Conservation (phyloP, 106 monocot genomes). For the Dioscorea dumetorum region DNA sequence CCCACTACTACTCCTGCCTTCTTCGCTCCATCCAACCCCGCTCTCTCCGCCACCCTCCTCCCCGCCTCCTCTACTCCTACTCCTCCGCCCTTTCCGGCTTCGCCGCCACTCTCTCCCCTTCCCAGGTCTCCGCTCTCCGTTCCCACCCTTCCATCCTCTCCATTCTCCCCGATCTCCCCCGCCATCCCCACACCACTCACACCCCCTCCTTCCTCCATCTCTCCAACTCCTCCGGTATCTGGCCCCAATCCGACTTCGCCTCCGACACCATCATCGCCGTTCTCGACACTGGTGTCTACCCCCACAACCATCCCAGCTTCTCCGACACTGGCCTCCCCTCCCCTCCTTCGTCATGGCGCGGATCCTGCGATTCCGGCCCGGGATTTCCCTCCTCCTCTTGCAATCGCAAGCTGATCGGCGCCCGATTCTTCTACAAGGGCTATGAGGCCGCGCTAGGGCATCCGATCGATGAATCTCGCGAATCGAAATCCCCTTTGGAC, state of each 20-base stretch:
- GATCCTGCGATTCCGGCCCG: slow-evolving; percentile 16
- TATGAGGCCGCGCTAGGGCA: slow-evolving; percentile 36
- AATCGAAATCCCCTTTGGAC: slow-evolving; percentile 69
- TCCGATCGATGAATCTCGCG: slow-evolving; percentile 43
- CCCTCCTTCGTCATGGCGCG: slow-evolving; percentile 30
- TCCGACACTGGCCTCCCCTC: slow-evolving; percentile 19
- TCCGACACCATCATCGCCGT: slow-evolving; percentile 47
- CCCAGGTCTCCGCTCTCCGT: slow-evolving; percentile 39
- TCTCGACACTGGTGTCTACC: slow-evolving; percentile 64
- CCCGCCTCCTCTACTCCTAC: slow-evolving; percentile 64
- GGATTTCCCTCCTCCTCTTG: slow-evolving; percentile 18
- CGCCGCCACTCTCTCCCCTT: slow-evolving; percentile 50
- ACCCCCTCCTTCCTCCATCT: slow-evolving; percentile 71
- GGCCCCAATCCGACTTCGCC: slow-evolving; percentile 52
- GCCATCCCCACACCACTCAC: slow-evolving; percentile 65
- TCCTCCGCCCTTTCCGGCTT: slow-evolving; percentile 42
- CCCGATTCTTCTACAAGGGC: slow-evolving; percentile 51
- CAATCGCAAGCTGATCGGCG: slow-evolving; percentile 62
- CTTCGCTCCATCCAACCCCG: slow-evolving; percentile 32
- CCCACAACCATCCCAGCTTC: slow-evolving; percentile 31
- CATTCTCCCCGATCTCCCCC: slow-evolving; percentile 46
- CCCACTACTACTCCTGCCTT: slow-evolving; percentile 36
- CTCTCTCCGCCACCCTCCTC: slow-evolving; percentile 9
- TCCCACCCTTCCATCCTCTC: slow-evolving; percentile 34
- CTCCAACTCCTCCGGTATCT: slow-evolving; percentile 48